These are phyloP conservation scores for Pelargonium australe DNA, from an alignment of 441 rosid genomes.

Conservation along the genomic window DNA sequence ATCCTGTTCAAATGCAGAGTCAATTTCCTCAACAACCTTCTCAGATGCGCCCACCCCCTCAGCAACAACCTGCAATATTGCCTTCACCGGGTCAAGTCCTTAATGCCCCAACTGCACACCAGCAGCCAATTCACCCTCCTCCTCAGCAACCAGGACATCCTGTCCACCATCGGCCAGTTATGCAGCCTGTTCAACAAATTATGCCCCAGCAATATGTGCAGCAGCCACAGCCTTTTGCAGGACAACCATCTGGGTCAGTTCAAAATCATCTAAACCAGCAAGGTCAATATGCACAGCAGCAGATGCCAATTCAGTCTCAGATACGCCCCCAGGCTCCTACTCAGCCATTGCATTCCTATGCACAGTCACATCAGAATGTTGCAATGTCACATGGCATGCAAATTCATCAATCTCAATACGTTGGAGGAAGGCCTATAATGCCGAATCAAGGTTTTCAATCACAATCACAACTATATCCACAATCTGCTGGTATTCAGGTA, in stretches of 20 bases:
- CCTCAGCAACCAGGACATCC: slow-evolving; percentile 39
- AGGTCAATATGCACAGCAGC: slow-evolving; percentile 36
- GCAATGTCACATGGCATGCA: slow-evolving; percentile 26
- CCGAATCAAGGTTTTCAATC: slow-evolving; percentile 32
- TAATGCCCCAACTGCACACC: slow-evolving; percentile 29
- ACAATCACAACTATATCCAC: slow-evolving; percentile 27
- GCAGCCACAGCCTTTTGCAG: slow-evolving; percentile 43
- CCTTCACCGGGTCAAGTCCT: slow-evolving; percentile 29
- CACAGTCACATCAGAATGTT: slow-evolving; percentile 39
- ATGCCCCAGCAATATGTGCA: slow-evolving; percentile 40
- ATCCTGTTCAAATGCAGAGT: slow-evolving; percentile 36
- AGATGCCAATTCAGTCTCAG: slow-evolving; percentile 38
- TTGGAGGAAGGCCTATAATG: slow-evolving; percentile 32
- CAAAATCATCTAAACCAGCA: slow-evolving; percentile 43
- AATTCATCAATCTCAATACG: slow-evolving; percentile 32
- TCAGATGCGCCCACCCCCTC: slow-evolving; percentile 36
- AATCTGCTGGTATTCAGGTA: slow-evolving; percentile 26
- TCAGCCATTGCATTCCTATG: slow-evolving; percentile 32
- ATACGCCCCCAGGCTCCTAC: slow-evolving; percentile 37
- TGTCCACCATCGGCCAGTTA: slow-evolving; percentile 30
- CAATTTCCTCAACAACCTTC: slow-evolving; percentile 46
- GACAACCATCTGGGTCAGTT: slow-evolving; percentile 33
- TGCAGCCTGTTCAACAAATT: slow-evolving; percentile 36
- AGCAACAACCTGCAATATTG: slow-evolving; percentile 33
- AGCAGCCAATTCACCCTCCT: slow-evolving; percentile 32